Evolutionary conservation across 208 protist species (phyloP).

Genomic region (Sergeia podlipaevii): DNA sequence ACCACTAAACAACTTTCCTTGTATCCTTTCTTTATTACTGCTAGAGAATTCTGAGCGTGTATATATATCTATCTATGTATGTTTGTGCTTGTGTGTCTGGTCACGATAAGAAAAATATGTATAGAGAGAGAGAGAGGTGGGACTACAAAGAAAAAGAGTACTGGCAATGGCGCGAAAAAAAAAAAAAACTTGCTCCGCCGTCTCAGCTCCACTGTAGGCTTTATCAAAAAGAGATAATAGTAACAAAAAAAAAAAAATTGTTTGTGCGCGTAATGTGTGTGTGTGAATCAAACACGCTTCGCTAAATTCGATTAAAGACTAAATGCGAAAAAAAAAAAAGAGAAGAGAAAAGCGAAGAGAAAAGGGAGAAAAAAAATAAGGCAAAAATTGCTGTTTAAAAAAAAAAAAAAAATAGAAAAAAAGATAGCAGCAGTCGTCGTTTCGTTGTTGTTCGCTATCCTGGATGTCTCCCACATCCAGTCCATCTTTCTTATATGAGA

Average conservation of each 20-base stretch:
- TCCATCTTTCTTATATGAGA: no score
- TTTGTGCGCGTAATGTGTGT: no score
- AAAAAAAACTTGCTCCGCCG: no score
- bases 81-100: slow-evolving; percentile 2
- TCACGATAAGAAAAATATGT: neutral
- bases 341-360: slow-evolving; percentile 2
- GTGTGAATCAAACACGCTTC: no score
- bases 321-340: neutral
- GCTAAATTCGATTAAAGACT: no score
- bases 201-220: no score
- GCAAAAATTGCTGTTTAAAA: neutral
- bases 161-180: neutral
- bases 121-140: slow-evolving; percentile 2
- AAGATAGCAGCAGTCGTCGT: no score
- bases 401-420: neutral
- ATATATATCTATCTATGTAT: slow-evolving; percentile 5
- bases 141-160: slow-evolving; percentile 1
- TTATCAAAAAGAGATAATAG: neutral
- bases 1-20: no score
- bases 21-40: no score
- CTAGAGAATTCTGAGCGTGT: no score
- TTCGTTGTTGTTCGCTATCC: no score
- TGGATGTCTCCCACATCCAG: no score
- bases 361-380: neutral
- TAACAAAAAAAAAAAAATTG: neutral